These are phyloP conservation scores for Amylostereum chailletii DNA, from an alignment of 1,284 basidiomycete species.

Conservation along the genomic window DNA sequence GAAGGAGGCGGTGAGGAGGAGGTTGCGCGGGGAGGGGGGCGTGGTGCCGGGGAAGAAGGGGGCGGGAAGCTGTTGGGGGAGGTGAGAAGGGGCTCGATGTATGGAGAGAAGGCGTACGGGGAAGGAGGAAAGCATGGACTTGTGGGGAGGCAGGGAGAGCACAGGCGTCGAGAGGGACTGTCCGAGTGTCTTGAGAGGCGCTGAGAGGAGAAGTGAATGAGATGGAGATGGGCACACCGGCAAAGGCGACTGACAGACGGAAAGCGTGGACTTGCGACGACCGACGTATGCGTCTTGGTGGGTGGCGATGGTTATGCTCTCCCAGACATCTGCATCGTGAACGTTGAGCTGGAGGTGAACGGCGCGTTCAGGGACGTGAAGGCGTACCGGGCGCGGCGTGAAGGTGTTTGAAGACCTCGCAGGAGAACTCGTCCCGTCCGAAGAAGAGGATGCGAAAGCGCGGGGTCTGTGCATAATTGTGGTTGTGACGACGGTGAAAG, in stretches of 20 bases:
- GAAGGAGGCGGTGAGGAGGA: slow-evolving; percentile 89
- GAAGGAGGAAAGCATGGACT: neutral
- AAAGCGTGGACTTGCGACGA: slow-evolving; percentile 38
- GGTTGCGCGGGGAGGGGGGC: slow-evolving; percentile 31
- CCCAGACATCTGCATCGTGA: slow-evolving; percentile 47
- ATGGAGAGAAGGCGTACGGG: neutral
- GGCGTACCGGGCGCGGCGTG: slow-evolving; percentile 38
- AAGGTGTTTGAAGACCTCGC: slow-evolving; percentile 45
- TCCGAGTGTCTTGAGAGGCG: slow-evolving; percentile 49
- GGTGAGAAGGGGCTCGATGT: neutral
- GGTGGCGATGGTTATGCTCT: slow-evolving; percentile 47
- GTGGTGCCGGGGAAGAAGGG: slow-evolving; percentile 27
- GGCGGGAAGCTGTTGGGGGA: slow-evolving; percentile 29
- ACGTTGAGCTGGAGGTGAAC: slow-evolving; percentile 1
- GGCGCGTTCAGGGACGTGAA: neutral
- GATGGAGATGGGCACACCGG: slow-evolving; percentile 6
- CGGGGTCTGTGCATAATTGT: neutral
- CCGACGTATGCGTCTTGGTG: slow-evolving; percentile 49
- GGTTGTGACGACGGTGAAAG: neutral
- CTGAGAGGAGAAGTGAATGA: slow-evolving; percentile 22
- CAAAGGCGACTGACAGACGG: slow-evolving; percentile 35
- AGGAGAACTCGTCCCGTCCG: slow-evolving; percentile 70
- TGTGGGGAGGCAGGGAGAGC: slow-evolving; percentile 48
- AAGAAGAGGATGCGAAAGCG: slow-evolving; percentile 55
- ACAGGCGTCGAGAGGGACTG: slow-evolving; percentile 41